These are phyloP conservation scores for Eucalyptus rudis DNA, from an alignment of 345 rosid species.

Conservation along the genomic window DNA sequence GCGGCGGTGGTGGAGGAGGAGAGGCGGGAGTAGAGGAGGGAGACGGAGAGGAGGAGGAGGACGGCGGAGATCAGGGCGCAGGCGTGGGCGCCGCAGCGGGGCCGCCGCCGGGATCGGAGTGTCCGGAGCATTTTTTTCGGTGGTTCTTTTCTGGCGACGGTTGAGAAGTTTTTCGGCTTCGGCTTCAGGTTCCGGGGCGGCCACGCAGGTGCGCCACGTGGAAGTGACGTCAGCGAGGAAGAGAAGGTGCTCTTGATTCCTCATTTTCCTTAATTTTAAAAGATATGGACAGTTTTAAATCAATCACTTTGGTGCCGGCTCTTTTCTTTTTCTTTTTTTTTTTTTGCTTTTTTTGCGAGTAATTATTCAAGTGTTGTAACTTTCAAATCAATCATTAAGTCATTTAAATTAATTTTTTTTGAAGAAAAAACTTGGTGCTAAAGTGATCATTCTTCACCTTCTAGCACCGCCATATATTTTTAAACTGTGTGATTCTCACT, in stretches of 20 bases:
- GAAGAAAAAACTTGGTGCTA: too few relatives aligned
- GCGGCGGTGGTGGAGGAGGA: conserved; percentile 28
- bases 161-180: not conserved
- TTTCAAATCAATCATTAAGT: too few relatives aligned
- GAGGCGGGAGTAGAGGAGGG: conserved; percentile 80
- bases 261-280: not conserved
- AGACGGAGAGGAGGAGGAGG: conserved; percentile 73
- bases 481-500: too few relatives aligned
- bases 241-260: not conserved
- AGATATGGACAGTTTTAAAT: not conserved
- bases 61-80: conserved; percentile 69
- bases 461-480: too few relatives aligned
- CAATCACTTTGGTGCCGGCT: too few relatives aligned
- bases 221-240: not conserved
- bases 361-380: too few relatives aligned
- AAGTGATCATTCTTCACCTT: too few relatives aligned
- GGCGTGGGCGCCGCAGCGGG: conserved; percentile 57
- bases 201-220: not conserved
- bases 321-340: too few relatives aligned
- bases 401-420: too few relatives aligned
- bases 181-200: not conserved
- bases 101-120: conserved; percentile 69
- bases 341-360: too few relatives aligned
- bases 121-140: conserved; percentile 15
- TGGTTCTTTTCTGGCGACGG: not conserved